Percentiles rank a stretch among this genome's conserved stretches.
Evolutionary conservation across 495 filamentous ascomycete genomes (phyloP).

Genomic region (Aspergillus olivimuriae): DNA sequence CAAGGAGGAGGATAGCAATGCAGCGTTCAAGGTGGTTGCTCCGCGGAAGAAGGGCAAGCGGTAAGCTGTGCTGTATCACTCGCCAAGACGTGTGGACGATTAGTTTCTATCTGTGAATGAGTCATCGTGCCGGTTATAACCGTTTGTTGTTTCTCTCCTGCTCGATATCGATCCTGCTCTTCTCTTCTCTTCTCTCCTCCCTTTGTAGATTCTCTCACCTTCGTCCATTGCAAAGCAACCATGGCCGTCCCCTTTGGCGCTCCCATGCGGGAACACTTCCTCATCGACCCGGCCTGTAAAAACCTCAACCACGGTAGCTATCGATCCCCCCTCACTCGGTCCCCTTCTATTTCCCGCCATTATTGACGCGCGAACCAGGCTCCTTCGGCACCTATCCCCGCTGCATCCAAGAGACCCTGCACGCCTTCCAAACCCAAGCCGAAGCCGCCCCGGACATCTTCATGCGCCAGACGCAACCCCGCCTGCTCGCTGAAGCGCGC

Average conservation of each 20-base stretch:
- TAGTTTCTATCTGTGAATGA: too few relatives aligned
- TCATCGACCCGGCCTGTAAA: slow-evolving; percentile 58
- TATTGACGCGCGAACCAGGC: slow-evolving; percentile 36
- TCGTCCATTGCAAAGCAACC: slow-evolving; percentile 1
- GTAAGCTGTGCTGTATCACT: too few relatives aligned
- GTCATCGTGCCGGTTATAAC: background rate
- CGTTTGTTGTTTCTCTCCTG: background rate
- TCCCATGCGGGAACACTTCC: slow-evolving; percentile 62
- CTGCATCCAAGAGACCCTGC: slow-evolving; percentile 50
- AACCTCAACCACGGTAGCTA: slow-evolving; percentile 82
- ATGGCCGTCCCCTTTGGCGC: slow-evolving; percentile 44
- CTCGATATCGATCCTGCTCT: background rate
- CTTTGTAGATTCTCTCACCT: too few relatives aligned
- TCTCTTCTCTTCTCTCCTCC: background rate
- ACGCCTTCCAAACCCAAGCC: slow-evolving; percentile 47
- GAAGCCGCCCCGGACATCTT: slow-evolving; percentile 69
- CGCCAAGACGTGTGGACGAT: too few relatives aligned
- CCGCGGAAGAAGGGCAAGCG: slow-evolving; percentile 90
- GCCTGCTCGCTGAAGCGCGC: slow-evolving; percentile 57
- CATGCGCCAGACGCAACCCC: slow-evolving; percentile 55
- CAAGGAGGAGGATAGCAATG: slow-evolving; percentile 46
- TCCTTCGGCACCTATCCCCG: slow-evolving; percentile 74
- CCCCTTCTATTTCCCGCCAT: background rate
- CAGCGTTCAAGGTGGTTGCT: slow-evolving; percentile 82
- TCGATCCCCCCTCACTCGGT: background rate